A percentile compares a stretch with the other conserved stretches of the same genome.
Conservation (phyloP, 2,329 filamentous ascomycete genomes). For the Fusarium chuoi region DNA sequence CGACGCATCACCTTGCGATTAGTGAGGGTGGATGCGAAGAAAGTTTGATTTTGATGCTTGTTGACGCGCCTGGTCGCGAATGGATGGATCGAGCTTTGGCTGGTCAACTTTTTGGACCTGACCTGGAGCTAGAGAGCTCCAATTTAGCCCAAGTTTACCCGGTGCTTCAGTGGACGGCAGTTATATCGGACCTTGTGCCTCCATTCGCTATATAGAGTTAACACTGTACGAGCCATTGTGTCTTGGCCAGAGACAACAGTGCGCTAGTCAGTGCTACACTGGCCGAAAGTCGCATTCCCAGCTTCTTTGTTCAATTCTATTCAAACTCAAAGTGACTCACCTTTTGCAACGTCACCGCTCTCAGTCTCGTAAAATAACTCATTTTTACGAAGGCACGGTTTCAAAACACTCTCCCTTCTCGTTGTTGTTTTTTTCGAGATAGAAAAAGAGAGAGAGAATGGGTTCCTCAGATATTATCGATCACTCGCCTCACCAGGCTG, state of each 20-base stretch:
- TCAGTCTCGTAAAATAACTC: slow-evolving; percentile 8
- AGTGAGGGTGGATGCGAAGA: slow-evolving; percentile 38
- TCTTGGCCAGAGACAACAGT: neutral
- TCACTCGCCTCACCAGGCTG: slow-evolving; percentile 87
- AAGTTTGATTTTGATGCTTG: slow-evolving; percentile 37
- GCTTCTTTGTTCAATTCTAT: slow-evolving; percentile 32
- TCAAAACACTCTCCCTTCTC: neutral
- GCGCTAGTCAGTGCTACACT: neutral
- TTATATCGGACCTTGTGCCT: slow-evolving; percentile 39
- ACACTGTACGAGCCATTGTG: slow-evolving; percentile 27
- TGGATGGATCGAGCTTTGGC: slow-evolving; percentile 42
- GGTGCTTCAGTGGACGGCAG: slow-evolving; percentile 19
- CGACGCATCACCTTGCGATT: slow-evolving; percentile 52
- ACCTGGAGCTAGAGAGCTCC: slow-evolving; percentile 38
- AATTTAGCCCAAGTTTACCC: slow-evolving; percentile 43
- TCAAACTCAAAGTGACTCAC: slow-evolving; percentile 36
- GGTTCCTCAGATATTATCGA: slow-evolving; percentile 68
- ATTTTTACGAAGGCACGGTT: neutral
- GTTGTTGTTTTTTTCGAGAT: neutral
- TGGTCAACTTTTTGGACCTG: slow-evolving; percentile 45
- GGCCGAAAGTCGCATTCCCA: slow-evolving; percentile 17
- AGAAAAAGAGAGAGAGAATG: slow-evolving; percentile 53
- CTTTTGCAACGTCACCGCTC: slow-evolving; percentile 24
- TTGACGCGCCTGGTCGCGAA: slow-evolving; percentile 50
- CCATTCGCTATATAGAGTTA: neutral